These are phyloP conservation scores for Cyclospora cayetanensis DNA, from an alignment of 169 alveolate species.

Conservation along the genomic window DNA sequence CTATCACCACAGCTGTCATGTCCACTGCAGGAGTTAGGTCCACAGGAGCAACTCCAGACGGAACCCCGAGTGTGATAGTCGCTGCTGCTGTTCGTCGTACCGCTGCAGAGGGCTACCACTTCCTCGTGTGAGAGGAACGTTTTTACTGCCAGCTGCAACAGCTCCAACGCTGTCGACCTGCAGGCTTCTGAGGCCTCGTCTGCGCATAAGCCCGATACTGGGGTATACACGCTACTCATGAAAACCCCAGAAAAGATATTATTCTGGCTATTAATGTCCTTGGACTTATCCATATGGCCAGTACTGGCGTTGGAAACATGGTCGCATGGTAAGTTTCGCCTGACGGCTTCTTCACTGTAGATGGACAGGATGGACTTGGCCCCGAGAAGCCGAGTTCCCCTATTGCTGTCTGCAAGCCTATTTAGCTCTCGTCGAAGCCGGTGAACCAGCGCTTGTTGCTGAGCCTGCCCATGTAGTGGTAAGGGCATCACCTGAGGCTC, in stretches of 20 bases:
- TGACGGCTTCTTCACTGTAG: conserved; percentile 37
- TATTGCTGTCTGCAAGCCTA: conserved; percentile 28
- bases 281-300: not conserved
- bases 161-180: conserved; percentile 35
- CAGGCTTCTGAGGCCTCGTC: conserved; percentile 46
- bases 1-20: not conserved
- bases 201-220: conserved; percentile 29
- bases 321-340: not conserved
- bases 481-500: conserved; percentile 26
- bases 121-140: conserved; percentile 31
- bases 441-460: not conserved
- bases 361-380: conserved; percentile 7
- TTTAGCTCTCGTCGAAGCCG: conserved; percentile 12
- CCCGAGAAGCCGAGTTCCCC: conserved; percentile 25
- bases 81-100: not conserved
- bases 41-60: not conserved
- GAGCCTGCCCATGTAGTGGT: not conserved
- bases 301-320: not conserved
- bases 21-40: not conserved
- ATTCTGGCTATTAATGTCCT: not conserved
- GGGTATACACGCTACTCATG: conserved; percentile 13
- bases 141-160: conserved; percentile 39
- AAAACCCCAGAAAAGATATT: not conserved
- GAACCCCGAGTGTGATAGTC: not conserved
- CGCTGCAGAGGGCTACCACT: conserved; percentile 22